Percentiles rank a stretch among this genome's conserved stretches.
phyloP scores from a whole-genome alignment of 2,329 filamentous ascomycete species.

The Didymella keratinophila region DNA sequence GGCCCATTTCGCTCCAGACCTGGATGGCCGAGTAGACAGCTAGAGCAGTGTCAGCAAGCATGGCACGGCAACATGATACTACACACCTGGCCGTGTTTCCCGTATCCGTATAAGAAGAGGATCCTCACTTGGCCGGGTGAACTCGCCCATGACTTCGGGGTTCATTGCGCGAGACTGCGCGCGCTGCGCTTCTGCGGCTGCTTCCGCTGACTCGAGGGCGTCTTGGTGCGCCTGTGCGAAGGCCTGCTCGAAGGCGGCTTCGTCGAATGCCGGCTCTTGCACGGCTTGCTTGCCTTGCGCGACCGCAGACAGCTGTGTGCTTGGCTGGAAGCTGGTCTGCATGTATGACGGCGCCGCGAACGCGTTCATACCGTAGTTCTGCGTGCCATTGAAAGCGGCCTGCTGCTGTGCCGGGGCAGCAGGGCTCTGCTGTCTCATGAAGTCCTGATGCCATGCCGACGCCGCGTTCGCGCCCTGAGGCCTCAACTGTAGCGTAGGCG shows the following conservation, averaged over 20 bases:
- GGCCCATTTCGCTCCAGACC: conserved; percentile 44
- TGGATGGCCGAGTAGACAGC: conserved; percentile 47
- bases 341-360: conserved; percentile 40
- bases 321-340: conserved; percentile 32
- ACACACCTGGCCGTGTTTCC: conserved; percentile 47
- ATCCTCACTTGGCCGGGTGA: conserved; percentile 39
- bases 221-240: conserved; percentile 60
- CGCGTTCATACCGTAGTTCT: conserved; percentile 39
- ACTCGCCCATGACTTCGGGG: conserved; percentile 26
- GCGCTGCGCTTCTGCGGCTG: conserved; percentile 25
- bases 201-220: conserved; percentile 39
- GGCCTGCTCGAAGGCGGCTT: conserved; percentile 63
- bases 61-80: conserved; percentile 23
- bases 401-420: conserved; percentile 43
- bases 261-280: conserved; percentile 58
- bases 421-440: conserved; percentile 55
- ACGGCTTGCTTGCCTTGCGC: conserved; percentile 47
- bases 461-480: conserved; percentile 43
- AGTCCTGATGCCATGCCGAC: conserved; percentile 68
- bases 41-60: conserved; percentile 28
- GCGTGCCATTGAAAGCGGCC: conserved; percentile 37
- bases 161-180: conserved; percentile 25
- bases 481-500: conserved; percentile 58
- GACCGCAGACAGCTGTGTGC: conserved; percentile 30
- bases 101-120: conserved; percentile 44